Conservation (phyloP, 202 grass and related monocot species). For the Panicum hallii region DNA sequence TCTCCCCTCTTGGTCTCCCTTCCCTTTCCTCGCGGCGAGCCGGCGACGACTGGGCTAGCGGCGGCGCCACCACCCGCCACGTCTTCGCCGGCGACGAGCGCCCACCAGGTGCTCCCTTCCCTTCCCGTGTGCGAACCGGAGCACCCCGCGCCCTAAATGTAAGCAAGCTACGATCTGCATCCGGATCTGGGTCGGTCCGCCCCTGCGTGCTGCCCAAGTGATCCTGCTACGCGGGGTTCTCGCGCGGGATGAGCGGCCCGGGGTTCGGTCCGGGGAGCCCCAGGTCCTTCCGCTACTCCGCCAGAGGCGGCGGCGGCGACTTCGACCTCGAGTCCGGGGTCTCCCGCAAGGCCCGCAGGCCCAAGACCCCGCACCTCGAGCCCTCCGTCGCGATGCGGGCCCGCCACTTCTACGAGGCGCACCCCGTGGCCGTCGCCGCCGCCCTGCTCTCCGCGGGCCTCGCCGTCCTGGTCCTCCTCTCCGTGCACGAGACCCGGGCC, state of each 20-base stretch:
- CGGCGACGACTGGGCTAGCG: too few relatives aligned
- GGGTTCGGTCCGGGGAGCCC: slow-evolving; percentile 77
- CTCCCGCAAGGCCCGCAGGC: slow-evolving; percentile 62
- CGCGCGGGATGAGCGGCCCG: slow-evolving; percentile 72
- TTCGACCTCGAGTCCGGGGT: slow-evolving; percentile 82
- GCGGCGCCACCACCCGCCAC: too few relatives aligned
- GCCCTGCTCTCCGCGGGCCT: slow-evolving; percentile 69
- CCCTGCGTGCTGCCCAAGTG: background rate
- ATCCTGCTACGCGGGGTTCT: background rate
- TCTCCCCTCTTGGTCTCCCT: too few relatives aligned
- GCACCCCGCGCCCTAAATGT: too few relatives aligned
- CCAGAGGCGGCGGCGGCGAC: slow-evolving; percentile 39
- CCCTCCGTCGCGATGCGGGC: slow-evolving; percentile 41
- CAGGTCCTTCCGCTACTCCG: slow-evolving; percentile 80
- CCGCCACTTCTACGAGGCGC: slow-evolving; percentile 71
- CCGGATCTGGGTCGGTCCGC: background rate
- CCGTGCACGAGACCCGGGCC: slow-evolving; percentile 75
- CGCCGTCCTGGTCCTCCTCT: slow-evolving; percentile 65
- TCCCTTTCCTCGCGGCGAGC: too few relatives aligned
- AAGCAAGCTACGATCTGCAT: too few relatives aligned
- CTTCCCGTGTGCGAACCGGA: too few relatives aligned
- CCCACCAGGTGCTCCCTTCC: too few relatives aligned
- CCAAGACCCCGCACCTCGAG: slow-evolving; percentile 61
- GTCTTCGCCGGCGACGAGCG: too few relatives aligned
- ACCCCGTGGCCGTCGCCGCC: slow-evolving; percentile 71